Evolutionary conservation across 305 asterid genomes (phyloP).

Genomic region (Rubia peregrina): DNA sequence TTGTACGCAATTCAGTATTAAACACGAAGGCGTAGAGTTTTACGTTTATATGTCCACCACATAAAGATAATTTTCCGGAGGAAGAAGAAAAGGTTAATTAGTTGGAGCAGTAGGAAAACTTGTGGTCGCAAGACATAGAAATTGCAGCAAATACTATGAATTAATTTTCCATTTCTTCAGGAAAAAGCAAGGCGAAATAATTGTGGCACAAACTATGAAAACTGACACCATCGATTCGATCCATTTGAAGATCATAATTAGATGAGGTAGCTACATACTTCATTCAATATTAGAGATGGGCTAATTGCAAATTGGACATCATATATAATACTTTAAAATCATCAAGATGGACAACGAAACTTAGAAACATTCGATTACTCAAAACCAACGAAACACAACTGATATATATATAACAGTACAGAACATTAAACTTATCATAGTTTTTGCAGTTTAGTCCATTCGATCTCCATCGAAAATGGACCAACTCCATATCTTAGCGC

Average conservation of each 20-base stretch:
- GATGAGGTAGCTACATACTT: neutral
- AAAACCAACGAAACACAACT: neutral
- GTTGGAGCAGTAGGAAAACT: neutral
- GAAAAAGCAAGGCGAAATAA: conserved; percentile 18
- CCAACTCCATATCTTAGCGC: neutral
- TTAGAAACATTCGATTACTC: neutral
- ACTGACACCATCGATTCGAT: neutral
- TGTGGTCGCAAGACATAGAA: neutral
- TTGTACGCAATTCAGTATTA: too few species aligned
- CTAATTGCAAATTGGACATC: neutral
- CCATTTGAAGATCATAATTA: neutral
- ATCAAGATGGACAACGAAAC: neutral
- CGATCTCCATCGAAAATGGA: neutral
- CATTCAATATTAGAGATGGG: neutral
- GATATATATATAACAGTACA: neutral
- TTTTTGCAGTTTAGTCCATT: too few species aligned
- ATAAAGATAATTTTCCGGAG: neutral
- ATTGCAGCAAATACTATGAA: neutral
- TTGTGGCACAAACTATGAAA: conserved; percentile 25
- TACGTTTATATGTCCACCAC: neutral
- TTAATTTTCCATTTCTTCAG: conserved; percentile 6
- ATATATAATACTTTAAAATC: neutral
- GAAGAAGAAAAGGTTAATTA: neutral
- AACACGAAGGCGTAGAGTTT: too few species aligned
- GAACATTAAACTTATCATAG: neutral